Conservation (phyloP, 176 grass and related monocot genomes). For the Oryza longistaminata region DNA sequence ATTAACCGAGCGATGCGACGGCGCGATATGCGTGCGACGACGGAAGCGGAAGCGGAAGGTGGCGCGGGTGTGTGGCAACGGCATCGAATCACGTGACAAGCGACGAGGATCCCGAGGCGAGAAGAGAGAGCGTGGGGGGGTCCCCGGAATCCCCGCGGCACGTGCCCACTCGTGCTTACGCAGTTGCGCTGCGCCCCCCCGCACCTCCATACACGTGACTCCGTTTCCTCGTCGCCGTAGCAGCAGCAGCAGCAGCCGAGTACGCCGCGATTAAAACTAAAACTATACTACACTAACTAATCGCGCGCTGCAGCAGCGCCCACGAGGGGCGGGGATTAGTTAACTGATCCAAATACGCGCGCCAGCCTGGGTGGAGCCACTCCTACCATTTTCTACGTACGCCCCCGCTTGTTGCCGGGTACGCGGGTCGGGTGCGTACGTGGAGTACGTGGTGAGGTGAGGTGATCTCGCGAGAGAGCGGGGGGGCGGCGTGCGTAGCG, state of each 20-base stretch:
- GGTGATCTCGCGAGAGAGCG: too few species aligned
- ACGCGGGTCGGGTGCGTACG: too few species aligned
- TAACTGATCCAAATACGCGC: background rate
- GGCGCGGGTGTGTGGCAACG: background rate
- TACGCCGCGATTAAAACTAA: background rate
- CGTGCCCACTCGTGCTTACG: constrained; percentile 70
- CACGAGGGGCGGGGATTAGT: background rate
- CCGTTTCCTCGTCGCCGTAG: background rate
- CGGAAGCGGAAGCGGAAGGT: too few species aligned
- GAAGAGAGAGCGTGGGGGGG: background rate
- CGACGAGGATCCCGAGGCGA: constrained; percentile 84
- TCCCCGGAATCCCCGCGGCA: constrained; percentile 56
- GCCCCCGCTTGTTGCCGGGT: too few species aligned
- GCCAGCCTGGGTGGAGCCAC: background rate
- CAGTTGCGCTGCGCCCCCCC: constrained; percentile 31
- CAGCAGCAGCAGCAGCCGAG: background rate
- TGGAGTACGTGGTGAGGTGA: too few species aligned
- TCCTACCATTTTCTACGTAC: too few species aligned
- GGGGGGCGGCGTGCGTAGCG: too few species aligned
- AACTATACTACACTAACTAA: background rate
- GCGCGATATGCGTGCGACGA: too few species aligned
- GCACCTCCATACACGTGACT: constrained; percentile 52
- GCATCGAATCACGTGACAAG: constrained; percentile 85
- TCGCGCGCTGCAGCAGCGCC: background rate
- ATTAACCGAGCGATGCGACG: too few species aligned